phyloP scores from a whole-genome alignment of 2,329 filamentous ascomycete species.

The Fusarium sp. region DNA sequence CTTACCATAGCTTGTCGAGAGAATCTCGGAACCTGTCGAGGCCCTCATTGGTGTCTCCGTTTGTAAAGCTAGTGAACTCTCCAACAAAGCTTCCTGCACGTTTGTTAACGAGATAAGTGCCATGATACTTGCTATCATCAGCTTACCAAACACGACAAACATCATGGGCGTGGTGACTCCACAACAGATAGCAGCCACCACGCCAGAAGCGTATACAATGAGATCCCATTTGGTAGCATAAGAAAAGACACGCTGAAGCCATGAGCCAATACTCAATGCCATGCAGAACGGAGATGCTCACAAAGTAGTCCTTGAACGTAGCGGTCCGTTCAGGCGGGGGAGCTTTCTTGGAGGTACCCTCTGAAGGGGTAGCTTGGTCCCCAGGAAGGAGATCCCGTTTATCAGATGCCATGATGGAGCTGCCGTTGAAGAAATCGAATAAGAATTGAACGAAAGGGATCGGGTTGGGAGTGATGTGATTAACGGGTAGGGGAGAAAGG shows the following conservation, averaged over 20 bases:
- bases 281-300: background rate
- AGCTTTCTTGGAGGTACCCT: background rate
- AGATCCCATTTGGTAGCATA: background rate
- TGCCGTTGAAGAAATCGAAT: background rate
- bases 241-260: background rate
- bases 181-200: background rate
- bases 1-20: background rate
- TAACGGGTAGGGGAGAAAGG: background rate
- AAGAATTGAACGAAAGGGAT: background rate
- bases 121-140: background rate
- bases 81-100: background rate
- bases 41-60: no score
- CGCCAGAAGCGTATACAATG: background rate
- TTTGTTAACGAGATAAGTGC: background rate
- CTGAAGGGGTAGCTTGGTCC: background rate
- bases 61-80: background rate
- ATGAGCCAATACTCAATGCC: background rate
- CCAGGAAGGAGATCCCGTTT: background rate
- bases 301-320: background rate
- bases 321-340: background rate
- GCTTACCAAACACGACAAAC: background rate
- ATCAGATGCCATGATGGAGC: background rate
- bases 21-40: background rate
- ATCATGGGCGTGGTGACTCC: background rate
- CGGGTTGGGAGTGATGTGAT: background rate